A percentile compares a stretch with the other conserved stretches of the same genome.
These are phyloP conservation scores for Arachnomyces sp. DNA, from an alignment of 2,329 filamentous ascomycete genomes.

Conservation along the genomic window DNA sequence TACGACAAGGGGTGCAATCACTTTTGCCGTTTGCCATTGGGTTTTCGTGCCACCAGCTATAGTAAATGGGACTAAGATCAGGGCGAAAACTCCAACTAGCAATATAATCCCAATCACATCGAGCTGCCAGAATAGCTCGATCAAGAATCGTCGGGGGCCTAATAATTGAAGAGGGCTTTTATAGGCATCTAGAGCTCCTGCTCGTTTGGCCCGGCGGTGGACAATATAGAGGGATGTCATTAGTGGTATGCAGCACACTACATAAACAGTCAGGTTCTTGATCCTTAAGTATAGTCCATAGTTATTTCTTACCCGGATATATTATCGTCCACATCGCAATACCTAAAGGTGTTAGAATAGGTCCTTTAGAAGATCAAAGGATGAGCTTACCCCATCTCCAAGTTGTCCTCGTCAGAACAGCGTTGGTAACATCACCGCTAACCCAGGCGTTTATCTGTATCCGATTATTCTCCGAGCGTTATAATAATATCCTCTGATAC, in stretches of 20 bases:
- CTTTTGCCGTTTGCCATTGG: conserved; percentile 44
- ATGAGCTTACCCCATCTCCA: conserved; percentile 49
- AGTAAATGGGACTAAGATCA: conserved; percentile 51
- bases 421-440: conserved; percentile 47
- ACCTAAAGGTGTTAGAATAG: conserved; percentile 4
- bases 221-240: conserved; percentile 45
- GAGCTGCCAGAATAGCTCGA: conserved; percentile 49
- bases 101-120: conserved; percentile 47
- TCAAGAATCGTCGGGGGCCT: conserved; percentile 28
- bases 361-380: conserved; percentile 18
- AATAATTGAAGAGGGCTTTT: conserved; percentile 37
- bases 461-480: neutral
- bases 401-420: conserved; percentile 42
- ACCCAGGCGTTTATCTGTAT: conserved; percentile 53
- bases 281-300: neutral
- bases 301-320: conserved; percentile 35
- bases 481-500: neutral
- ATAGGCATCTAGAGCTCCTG: conserved; percentile 40
- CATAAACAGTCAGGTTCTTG: neutral
- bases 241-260: conserved; percentile 46
- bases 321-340: conserved; percentile 58
- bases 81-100: conserved; percentile 43
- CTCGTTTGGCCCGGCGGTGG: conserved; percentile 43
- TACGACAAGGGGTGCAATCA: conserved; percentile 45
- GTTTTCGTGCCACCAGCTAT: conserved; percentile 43